Conservation (phyloP, 352 stramenopile genomes). For the Globisporangium echinulatum region DNA sequence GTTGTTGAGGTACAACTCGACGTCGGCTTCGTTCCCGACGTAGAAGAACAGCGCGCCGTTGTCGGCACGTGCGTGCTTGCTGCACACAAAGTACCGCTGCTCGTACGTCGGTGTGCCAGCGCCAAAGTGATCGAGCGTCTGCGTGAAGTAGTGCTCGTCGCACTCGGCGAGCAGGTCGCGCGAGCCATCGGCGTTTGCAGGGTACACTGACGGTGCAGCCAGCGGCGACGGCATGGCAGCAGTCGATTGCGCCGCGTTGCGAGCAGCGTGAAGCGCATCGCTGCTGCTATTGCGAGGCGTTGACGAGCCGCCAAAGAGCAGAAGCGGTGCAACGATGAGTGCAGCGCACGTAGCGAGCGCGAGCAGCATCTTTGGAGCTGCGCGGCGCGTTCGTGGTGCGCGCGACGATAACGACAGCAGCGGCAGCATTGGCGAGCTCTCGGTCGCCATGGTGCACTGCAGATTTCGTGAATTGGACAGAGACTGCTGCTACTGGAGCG, state of each 20-base stretch:
- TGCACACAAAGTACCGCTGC: slow-evolving; percentile 88
- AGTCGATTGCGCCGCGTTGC: background rate
- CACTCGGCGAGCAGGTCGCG: slow-evolving; percentile 50
- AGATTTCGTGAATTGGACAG: background rate
- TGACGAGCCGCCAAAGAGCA: slow-evolving; percentile 23
- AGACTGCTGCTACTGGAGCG: too few species aligned
- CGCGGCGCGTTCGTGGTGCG: slow-evolving; percentile 4
- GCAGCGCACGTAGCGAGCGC: slow-evolving; percentile 19
- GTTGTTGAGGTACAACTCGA: slow-evolving; percentile 94
- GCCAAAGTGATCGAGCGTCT: slow-evolving; percentile 76
- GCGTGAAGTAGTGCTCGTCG: slow-evolving; percentile 64
- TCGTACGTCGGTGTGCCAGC: slow-evolving; percentile 52
- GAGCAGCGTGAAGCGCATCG: background rate
- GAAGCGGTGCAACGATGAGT: slow-evolving; percentile 20
- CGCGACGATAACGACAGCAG: background rate
- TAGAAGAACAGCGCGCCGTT: slow-evolving; percentile 90
- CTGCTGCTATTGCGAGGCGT: too few species aligned
- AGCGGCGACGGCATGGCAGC: background rate
- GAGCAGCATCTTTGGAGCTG: slow-evolving; percentile 20
- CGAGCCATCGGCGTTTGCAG: slow-evolving; percentile 30
- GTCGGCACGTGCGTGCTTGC: slow-evolving; percentile 37
- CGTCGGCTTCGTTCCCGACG: slow-evolving; percentile 92
- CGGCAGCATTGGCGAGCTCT: slow-evolving; percentile 27
- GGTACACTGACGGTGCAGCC: slow-evolving; percentile 7
- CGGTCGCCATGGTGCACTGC: slow-evolving; percentile 7